Evolutionary conservation across 2,329 filamentous ascomycete genomes (phyloP).

Genomic region (Aspergillus sp.): DNA sequence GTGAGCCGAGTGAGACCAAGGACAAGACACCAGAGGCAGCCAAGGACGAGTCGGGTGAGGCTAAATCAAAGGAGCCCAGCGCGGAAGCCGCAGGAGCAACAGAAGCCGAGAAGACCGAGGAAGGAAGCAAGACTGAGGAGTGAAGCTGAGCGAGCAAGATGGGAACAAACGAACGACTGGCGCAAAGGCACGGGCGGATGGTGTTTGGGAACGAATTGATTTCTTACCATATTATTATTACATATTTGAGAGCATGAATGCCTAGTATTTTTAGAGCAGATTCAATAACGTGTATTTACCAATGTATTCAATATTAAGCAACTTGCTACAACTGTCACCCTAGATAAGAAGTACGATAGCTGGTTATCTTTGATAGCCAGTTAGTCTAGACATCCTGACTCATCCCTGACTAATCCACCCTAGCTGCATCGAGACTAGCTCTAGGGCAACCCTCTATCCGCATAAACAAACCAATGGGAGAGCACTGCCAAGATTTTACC

Average conservation of each 20-base stretch:
- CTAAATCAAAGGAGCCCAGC: slow-evolving; percentile 13
- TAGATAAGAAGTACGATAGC: no score
- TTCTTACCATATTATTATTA: slow-evolving; percentile 12
- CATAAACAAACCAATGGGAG: slow-evolving; percentile 27
- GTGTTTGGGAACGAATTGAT: slow-evolving; percentile 33
- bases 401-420: not conserved
- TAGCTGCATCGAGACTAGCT: slow-evolving; percentile 28
- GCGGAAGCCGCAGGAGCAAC: slow-evolving; percentile 26
- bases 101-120: slow-evolving; percentile 31
- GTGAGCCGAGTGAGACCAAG: slow-evolving; percentile 16
- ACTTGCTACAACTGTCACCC: no score
- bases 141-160: slow-evolving; percentile 17
- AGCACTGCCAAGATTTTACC: slow-evolving; percentile 45
- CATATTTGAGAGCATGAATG: slow-evolving; percentile 11
- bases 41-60: slow-evolving; percentile 16
- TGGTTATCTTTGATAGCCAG: not conserved
- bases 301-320: not conserved
- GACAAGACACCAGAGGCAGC: slow-evolving; percentile 18
- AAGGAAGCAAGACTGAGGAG: slow-evolving; percentile 35
- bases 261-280: no score
- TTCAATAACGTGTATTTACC: slow-evolving; percentile 2
- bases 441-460: slow-evolving; percentile 37
- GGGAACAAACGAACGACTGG: slow-evolving; percentile 28
- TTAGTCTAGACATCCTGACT: not conserved
- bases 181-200: slow-evolving; percentile 39